Conservation (phyloP, 2,329 filamentous ascomycete genomes). For the Arthrobotrys sinensis region DNA sequence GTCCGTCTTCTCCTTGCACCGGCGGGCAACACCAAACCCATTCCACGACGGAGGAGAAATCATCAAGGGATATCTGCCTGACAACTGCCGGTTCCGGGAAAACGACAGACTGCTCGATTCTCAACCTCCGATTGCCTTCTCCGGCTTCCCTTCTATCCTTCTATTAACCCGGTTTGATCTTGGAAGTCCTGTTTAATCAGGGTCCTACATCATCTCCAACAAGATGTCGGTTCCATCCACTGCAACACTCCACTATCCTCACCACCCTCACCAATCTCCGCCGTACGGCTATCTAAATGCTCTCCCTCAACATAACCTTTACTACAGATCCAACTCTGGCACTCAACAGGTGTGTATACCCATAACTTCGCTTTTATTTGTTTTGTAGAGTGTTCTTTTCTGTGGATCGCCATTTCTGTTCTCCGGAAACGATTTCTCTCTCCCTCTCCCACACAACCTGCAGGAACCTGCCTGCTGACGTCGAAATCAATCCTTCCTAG, state of each 20-base stretch:
- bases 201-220: conserved; percentile 31
- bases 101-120: conserved; percentile 10
- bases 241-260: conserved; percentile 60
- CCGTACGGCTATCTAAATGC: conserved; percentile 58
- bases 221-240: conserved; percentile 60
- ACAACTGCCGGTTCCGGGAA: conserved; percentile 19
- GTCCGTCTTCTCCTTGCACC: conserved; percentile 38
- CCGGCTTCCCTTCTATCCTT: neutral
- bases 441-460: neutral
- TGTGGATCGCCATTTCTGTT: conserved; percentile 15
- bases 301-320: conserved; percentile 55
- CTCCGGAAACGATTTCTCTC: conserved; percentile 18
- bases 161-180: neutral
- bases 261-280: conserved; percentile 56
- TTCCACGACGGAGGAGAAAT: conserved; percentile 13
- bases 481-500: conserved; percentile 21
- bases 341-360: conserved; percentile 55
- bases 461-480: conserved; percentile 46
- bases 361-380: neutral
- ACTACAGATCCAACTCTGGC: conserved; percentile 55
- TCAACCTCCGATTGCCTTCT: conserved; percentile 2
- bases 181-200: conserved; percentile 17
- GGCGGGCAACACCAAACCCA: conserved; percentile 49
- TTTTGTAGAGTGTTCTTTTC: neutral
- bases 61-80: neutral